A percentile compares a stretch with the other conserved stretches of the same genome.
Evolutionary conservation across 306 rosid genomes (phyloP).

Genomic region (Dryas alaskensis): DNA sequence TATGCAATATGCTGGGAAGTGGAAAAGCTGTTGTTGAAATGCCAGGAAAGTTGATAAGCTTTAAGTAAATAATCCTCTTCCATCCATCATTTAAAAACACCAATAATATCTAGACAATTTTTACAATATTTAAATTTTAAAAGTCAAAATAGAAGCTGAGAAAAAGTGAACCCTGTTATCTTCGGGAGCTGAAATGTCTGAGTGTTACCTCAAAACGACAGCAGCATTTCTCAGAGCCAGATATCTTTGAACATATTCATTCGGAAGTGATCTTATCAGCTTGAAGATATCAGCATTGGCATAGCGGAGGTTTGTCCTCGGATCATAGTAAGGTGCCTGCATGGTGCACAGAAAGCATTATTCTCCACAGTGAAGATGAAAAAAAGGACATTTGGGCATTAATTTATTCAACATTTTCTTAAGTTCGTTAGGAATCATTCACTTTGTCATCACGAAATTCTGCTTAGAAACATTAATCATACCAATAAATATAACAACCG

Average conservation of each 20-base stretch:
- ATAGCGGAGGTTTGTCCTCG: constrained; percentile 82
- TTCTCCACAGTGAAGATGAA: background rate
- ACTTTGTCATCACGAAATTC: background rate
- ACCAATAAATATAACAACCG: background rate
- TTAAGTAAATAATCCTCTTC: too few species aligned
- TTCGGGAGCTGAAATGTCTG: background rate
- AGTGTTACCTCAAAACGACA: constrained; percentile 62
- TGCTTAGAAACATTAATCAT: background rate
- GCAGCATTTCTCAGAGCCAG: constrained; percentile 80
- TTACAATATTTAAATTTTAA: background rate
- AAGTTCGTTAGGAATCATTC: background rate
- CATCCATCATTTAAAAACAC: too few species aligned
- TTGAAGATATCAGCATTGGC: constrained; percentile 83
- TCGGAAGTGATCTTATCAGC: constrained; percentile 73
- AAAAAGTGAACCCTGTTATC: background rate
- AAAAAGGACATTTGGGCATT: background rate
- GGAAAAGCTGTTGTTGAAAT: too few species aligned
- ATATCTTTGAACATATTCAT: constrained; percentile 83
- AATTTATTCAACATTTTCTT: background rate
- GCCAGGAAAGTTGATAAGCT: too few species aligned
- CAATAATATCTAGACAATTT: too few species aligned
- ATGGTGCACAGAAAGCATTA: constrained; percentile 6
- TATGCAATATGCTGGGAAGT: too few species aligned
- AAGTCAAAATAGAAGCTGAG: background rate
- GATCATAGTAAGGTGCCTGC: constrained; percentile 94